Percentiles rank a stretch among this genome's conserved stretches.
Evolutionary conservation across 1,139 yeast genomes (phyloP).

Genomic region (Casaregolazyma lundiana): DNA sequence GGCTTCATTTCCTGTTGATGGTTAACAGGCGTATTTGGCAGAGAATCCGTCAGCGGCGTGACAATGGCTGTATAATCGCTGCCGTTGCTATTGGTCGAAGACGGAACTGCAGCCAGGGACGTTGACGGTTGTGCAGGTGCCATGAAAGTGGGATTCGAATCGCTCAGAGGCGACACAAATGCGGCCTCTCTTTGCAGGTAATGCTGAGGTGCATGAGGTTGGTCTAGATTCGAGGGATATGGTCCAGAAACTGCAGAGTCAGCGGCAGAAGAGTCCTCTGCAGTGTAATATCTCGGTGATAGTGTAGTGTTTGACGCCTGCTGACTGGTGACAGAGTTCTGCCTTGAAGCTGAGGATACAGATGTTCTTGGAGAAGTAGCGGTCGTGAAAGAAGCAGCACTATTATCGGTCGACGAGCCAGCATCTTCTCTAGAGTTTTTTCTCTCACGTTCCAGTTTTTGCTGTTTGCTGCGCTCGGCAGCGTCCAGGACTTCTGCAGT

Average conservation of each 20-base stretch:
- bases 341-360: conserved; percentile 9
- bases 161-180: conserved; percentile 1
- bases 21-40: conserved; percentile 21
- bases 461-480: conserved; percentile 23
- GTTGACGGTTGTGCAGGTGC: conserved; percentile 8
- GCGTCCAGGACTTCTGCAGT: conserved; percentile 32
- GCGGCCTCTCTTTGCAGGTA: conserved; percentile 7
- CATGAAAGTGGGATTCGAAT: conserved; percentile 2
- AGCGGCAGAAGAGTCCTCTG: conserved; percentile 3
- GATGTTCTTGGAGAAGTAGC: conserved; percentile 7
- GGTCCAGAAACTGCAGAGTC: conserved; percentile 8
- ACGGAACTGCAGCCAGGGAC: conserved; percentile 3
- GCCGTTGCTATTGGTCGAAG: conserved; percentile 8
- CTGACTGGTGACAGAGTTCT: conserved; percentile 12
- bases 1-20: conserved; percentile 1
- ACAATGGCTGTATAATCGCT: conserved; percentile 18
- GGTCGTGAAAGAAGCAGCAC: neutral
- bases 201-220: conserved; percentile 9
- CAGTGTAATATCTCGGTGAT: conserved; percentile 7
- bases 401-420: conserved; percentile 8
- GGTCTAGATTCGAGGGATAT: conserved; percentile 11
- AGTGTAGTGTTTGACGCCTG: conserved; percentile 2
- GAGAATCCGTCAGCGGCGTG: conserved; percentile 23
- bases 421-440: conserved; percentile 9
- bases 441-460: conserved; percentile 9